Evolutionary conservation across 2,329 filamentous ascomycete genomes (phyloP).

Genomic region (Bipolaris oryzae): DNA sequence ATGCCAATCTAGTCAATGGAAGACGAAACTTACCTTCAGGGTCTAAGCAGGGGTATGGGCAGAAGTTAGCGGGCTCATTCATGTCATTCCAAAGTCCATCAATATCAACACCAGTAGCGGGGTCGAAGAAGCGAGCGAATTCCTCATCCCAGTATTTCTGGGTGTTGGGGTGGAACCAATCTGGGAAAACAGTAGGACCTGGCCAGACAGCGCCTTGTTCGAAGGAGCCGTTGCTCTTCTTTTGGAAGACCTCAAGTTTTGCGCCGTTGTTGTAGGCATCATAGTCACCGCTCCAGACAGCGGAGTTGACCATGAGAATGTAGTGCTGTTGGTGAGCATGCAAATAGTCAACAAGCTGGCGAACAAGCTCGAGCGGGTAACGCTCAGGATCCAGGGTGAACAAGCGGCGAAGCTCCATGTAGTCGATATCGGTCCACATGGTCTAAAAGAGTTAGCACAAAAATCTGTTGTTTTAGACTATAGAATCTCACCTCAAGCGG

Average conservation of each 20-base stretch:
- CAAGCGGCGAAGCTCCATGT: conserved; percentile 65
- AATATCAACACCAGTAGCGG: conserved; percentile 70
- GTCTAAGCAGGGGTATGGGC: conserved; percentile 55
- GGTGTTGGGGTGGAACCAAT: conserved; percentile 74
- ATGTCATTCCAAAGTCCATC: conserved; percentile 69
- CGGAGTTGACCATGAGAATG: conserved; percentile 79
- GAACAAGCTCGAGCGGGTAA: conserved; percentile 66
- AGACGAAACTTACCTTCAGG: conserved; percentile 35
- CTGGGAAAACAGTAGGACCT: conserved; percentile 72
- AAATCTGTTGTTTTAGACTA: rapidly evolving
- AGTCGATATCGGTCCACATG: conserved; percentile 76
- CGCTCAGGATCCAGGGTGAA: conserved; percentile 70
- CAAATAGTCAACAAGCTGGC: conserved; percentile 68
- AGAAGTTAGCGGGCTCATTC: conserved; percentile 47
- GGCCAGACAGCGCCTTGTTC: conserved; percentile 77
- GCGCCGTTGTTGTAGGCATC: conserved; percentile 66
- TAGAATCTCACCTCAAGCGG: conserved; percentile 50
- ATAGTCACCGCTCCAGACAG: conserved; percentile 57
- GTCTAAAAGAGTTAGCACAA: conserved; percentile 55
- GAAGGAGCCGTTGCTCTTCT: conserved; percentile 60
- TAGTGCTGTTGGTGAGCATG: conserved; percentile 72
- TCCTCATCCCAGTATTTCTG: conserved; percentile 72
- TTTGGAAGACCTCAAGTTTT: conserved; percentile 60
- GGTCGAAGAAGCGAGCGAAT: conserved; percentile 69
- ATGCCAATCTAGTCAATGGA: not conserved